phyloP scores from a whole-genome alignment of 1,139 yeast genomes.

The Arxiozyma bovina region DNA sequence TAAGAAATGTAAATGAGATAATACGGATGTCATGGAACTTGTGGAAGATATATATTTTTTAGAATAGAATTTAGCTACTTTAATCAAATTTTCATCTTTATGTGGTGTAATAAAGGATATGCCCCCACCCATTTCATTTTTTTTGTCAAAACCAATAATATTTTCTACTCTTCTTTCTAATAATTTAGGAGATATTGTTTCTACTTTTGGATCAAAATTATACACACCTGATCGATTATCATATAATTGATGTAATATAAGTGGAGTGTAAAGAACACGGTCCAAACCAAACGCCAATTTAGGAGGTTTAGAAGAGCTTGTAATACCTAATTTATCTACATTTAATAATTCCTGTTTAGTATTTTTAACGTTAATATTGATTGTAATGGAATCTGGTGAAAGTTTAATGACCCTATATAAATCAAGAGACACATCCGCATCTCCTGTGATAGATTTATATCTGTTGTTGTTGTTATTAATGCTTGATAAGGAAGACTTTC shows the following conservation, averaged over 20 bases:
- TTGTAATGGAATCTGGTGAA: neutral
- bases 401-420: neutral
- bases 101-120: constrained; percentile 58
- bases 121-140: neutral
- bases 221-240: constrained; percentile 69
- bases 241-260: constrained; percentile 66
- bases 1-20: constrained; percentile 64
- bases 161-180: constrained; percentile 11
- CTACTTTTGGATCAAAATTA: constrained; percentile 59
- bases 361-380: constrained; percentile 4
- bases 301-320: constrained; percentile 31
- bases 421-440: neutral
- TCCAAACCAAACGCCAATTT: constrained; percentile 55
- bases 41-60: constrained; percentile 68
- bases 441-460: neutral
- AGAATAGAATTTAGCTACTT: constrained; percentile 38
- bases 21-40: constrained; percentile 71
- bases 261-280: constrained; percentile 63
- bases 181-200: constrained; percentile 37
- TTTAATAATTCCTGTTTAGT: constrained; percentile 9
- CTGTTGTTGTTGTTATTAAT: neutral
- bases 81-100: constrained; percentile 46
- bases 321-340: neutral
- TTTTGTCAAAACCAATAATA: neutral
- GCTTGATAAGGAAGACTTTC: neutral